Evolutionary conservation across 768 basidiomycete genomes (phyloP), one percentile per base, ranked within the genome.

Genomic region (Naganishia vishniacii): DNA sequence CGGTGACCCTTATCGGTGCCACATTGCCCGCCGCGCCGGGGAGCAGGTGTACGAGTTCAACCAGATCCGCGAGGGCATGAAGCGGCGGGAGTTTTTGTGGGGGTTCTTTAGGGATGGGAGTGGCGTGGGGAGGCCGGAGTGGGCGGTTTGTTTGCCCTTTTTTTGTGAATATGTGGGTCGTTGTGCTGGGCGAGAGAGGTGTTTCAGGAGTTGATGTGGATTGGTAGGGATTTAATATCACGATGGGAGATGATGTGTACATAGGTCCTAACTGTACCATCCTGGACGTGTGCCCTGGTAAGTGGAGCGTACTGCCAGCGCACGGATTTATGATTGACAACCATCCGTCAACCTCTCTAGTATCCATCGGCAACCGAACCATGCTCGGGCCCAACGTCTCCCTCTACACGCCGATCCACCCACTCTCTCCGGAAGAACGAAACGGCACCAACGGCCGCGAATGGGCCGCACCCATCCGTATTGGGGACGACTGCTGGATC

Each of bases 401-500:
- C 34, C 49, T 77, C 44, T 72, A 61, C 59, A 75, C 72, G 13
- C 72, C 69, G 16, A 59, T 44, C n/a, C 76, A 71, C 48, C 74
- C 72, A 3, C 47, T 69, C 25, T 64, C 67, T 1, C 75, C 75
- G 4, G 74, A 76, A 65, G 68, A 62, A 25, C 69, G 78, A 6
- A 72, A 72, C 48, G 75, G 77, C 5, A 65, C 68, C 3, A 42
- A 68, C 18, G 76, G 75, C 0, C 68, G 68, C 31, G 78, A 79
- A 67, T 69, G 65, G 61, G 73, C 75, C 18, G 69, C 69, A 32
- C 70, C 75, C 15, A 72, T 79, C 44, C 53, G 31, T n/a, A 75
- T 79, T 23, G 78, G 73, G 6, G 66, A 75, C 15, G 78, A 80
- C 62, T 75, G 73, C 64, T 80, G 79, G 79, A 69, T 80, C 26